Evolutionary conservation across 805 yeast genomes (phyloP).

Genomic region (Scheffersomyces stipitis): DNA sequence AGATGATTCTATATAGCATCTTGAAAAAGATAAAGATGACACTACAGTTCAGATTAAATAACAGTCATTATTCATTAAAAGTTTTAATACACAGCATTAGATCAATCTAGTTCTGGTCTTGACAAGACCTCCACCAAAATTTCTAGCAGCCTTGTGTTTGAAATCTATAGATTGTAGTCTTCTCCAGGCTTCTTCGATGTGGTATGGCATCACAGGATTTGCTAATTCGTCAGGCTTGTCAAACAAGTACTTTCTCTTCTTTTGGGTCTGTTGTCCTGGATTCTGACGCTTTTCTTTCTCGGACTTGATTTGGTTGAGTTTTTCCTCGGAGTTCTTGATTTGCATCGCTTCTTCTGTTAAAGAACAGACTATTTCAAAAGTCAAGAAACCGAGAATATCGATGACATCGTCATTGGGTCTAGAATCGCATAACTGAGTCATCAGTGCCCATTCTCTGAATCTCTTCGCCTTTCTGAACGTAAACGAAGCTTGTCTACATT

Average conservation of each 20-base stretch:
- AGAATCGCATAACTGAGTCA: slow-evolving; percentile 78
- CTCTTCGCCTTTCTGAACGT: slow-evolving; percentile 93
- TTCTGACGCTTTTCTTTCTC: slow-evolving; percentile 21
- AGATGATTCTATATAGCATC: slow-evolving; percentile 8
- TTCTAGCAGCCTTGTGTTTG: slow-evolving; percentile 62
- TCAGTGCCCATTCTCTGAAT: slow-evolving; percentile 95
- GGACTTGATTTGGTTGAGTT: slow-evolving; percentile 31
- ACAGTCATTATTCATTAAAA: not conserved
- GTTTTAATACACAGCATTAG: slow-evolving; percentile 17
- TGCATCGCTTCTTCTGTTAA: slow-evolving; percentile 88
- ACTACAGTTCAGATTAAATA: not conserved
- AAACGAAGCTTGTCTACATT: slow-evolving; percentile 95
- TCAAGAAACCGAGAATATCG: slow-evolving; percentile 90
- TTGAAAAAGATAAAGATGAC: not conserved
- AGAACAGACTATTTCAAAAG: slow-evolving; percentile 95
- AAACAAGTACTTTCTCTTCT: slow-evolving; percentile 57
- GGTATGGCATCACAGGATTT: slow-evolving; percentile 73
- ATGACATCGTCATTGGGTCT: slow-evolving; percentile 95
- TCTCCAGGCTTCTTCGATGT: slow-evolving; percentile 89
- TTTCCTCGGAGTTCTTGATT: slow-evolving; percentile 69
- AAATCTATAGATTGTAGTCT: slow-evolving; percentile 59
- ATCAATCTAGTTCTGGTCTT: slow-evolving; percentile 53
- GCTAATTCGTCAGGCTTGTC: slow-evolving; percentile 88
- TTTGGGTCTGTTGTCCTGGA: slow-evolving; percentile 30
- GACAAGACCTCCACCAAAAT: slow-evolving; percentile 70